phyloP scores from a whole-genome alignment of 306 rosid genomes.

The Pyrus bretschneideri region DNA sequence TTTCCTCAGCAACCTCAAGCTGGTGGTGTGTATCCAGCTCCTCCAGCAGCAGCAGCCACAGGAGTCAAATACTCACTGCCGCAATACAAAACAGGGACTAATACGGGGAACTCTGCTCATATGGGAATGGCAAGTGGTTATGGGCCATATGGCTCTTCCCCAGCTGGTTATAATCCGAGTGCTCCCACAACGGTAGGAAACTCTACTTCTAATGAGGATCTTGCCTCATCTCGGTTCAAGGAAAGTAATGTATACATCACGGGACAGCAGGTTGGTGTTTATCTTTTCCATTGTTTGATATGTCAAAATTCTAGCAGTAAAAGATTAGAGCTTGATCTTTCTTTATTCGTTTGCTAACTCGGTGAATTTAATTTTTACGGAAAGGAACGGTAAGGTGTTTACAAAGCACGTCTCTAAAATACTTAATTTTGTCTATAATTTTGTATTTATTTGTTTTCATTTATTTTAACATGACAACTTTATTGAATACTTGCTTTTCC shows the following conservation, averaged over 20 bases:
- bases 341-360: background rate
- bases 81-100: conserved; percentile 73
- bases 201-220: conserved; percentile 70
- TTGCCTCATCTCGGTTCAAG: conserved; percentile 74
- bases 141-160: conserved; percentile 79
- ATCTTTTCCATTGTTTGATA: conserved; percentile 12
- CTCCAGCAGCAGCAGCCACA: conserved; percentile 52
- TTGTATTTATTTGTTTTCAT: background rate
- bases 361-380: background rate
- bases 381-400: background rate
- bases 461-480: background rate
- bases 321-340: background rate
- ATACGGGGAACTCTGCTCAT: conserved; percentile 66
- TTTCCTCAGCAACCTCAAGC: conserved; percentile 93
- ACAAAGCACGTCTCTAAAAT: background rate
- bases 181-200: conserved; percentile 62
- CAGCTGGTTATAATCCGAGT: conserved; percentile 72
- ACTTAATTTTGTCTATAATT: background rate
- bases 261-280: conserved; percentile 78
- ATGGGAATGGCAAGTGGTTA: conserved; percentile 72
- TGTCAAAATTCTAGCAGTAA: background rate
- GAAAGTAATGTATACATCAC: conserved; percentile 74
- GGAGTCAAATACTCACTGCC: conserved; percentile 87
- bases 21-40: conserved; percentile 69
- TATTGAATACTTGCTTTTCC: background rate